These are phyloP conservation scores for Ceratorhiza oryzae-sativae DNA, from an alignment of 1,284 basidiomycete genomes.

Conservation along the genomic window DNA sequence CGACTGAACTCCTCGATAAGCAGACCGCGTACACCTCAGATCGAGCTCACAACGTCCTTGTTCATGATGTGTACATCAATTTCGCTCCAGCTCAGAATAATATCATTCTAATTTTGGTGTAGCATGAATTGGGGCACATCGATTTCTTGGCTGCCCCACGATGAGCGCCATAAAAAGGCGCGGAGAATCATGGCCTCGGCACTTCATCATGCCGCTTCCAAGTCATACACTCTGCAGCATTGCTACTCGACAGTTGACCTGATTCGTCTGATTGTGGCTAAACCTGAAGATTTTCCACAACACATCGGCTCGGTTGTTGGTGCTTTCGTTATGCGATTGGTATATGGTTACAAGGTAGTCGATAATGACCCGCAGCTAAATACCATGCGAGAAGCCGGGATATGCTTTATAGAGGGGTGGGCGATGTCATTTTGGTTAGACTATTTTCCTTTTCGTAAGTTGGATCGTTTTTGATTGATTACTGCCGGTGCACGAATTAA, in stretches of 20 bases:
- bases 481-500: not conserved
- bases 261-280: not conserved
- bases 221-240: constrained; percentile 11
- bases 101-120: not conserved
- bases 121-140: not conserved
- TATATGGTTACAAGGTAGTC: not conserved
- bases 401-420: not conserved
- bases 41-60: not conserved
- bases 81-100: not conserved
- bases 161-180: constrained; percentile 16
- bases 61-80: constrained; percentile 8
- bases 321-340: constrained; percentile 15
- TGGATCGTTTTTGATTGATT: not conserved
- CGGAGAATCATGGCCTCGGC: constrained; percentile 18
- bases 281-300: not conserved
- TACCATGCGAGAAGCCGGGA: not conserved
- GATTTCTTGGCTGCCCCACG: not conserved
- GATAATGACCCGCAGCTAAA: not conserved
- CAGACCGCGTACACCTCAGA: not conserved
- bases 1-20: constrained; percentile 1
- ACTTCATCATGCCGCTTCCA: constrained; percentile 15
- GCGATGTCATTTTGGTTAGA: not conserved
- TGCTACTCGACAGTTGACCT: not conserved
- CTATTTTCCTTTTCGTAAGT: constrained; percentile 14
- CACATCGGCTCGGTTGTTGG: not conserved